Evolutionary conservation across 495 filamentous ascomycete genomes (phyloP).

Genomic region (Podospora australis): DNA sequence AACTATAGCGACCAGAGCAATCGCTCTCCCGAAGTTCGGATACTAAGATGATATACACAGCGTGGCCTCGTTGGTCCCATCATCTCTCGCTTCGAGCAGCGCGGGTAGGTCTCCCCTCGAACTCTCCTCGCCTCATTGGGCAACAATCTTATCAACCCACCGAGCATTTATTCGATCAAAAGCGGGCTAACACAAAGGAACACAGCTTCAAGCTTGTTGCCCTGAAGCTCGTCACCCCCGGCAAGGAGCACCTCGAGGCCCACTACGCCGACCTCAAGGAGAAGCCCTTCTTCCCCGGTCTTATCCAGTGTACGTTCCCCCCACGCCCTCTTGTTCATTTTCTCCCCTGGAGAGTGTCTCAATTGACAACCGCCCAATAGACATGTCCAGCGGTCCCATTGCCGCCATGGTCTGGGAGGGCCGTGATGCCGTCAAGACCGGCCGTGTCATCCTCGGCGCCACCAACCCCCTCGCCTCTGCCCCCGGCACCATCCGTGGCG

Average conservation of each 20-base stretch:
- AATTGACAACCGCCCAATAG: too few relatives aligned
- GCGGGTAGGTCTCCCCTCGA: constrained; percentile 55
- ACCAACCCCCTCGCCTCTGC: constrained; percentile 93
- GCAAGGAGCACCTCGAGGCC: constrained; percentile 90
- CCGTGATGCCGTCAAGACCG: constrained; percentile 94
- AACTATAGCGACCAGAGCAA: constrained; percentile 2
- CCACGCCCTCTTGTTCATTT: constrained; percentile 27
- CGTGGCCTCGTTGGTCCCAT: constrained; percentile 95
- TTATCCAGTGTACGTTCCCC: constrained; percentile 65
- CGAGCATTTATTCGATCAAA: too few relatives aligned
- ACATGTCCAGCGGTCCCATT: constrained; percentile 96
- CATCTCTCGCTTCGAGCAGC: constrained; percentile 92
- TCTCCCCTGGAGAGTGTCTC: too few relatives aligned
- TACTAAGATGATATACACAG: constrained; percentile 39
- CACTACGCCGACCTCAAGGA: constrained; percentile 89
- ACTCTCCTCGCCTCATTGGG: not conserved
- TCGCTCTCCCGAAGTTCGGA: constrained; percentile 11
- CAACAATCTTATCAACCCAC: constrained; percentile 1
- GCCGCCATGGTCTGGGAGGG: constrained; percentile 99
- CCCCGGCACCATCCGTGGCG: constrained; percentile 95
- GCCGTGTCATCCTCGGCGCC: constrained; percentile 89
- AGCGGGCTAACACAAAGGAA: constrained; percentile 19
- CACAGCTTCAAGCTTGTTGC: constrained; percentile 90
- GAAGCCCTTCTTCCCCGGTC: constrained; percentile 95
- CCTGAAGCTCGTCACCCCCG: constrained; percentile 85